phyloP scores from a whole-genome alignment of 768 basidiomycete species.

The Calocybe gangraenosa region DNA sequence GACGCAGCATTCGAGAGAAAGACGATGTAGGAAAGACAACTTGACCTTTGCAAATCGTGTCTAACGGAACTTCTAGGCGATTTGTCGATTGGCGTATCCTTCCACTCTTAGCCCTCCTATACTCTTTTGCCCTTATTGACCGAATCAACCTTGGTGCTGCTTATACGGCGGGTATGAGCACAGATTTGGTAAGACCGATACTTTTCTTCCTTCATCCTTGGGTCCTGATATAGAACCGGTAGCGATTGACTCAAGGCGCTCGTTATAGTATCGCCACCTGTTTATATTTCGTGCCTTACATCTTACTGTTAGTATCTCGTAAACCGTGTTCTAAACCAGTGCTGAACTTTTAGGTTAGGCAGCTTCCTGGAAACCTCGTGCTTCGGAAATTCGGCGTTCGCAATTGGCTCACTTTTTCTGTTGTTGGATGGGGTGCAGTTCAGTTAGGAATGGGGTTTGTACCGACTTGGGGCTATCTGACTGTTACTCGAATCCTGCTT shows the following conservation, averaged over 20 bases:
- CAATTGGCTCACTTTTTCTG: slow-evolving; percentile 39
- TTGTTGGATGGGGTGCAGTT: slow-evolving; percentile 39
- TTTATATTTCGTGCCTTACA: slow-evolving; percentile 42
- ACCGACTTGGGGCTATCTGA: slow-evolving; percentile 34
- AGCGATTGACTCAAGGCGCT: slow-evolving; percentile 29
- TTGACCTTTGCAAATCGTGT: background rate
- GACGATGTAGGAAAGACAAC: slow-evolving; percentile 29
- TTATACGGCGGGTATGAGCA: slow-evolving; percentile 40
- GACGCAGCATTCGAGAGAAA: slow-evolving; percentile 28
- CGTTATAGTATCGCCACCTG: slow-evolving; percentile 40
- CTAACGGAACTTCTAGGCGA: slow-evolving; percentile 23
- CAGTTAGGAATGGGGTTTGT: slow-evolving; percentile 45
- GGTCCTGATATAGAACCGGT: slow-evolving; percentile 4
- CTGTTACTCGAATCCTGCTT: slow-evolving; percentile 38
- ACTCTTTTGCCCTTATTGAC: slow-evolving; percentile 40
- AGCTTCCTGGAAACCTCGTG: slow-evolving; percentile 42
- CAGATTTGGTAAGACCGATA: slow-evolving; percentile 25
- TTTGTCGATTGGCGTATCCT: slow-evolving; percentile 39
- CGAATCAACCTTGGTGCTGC: slow-evolving; percentile 40
- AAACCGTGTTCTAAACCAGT: background rate
- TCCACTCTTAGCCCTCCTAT: slow-evolving; percentile 36
- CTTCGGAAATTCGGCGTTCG: slow-evolving; percentile 39
- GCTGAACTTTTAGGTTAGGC: slow-evolving; percentile 25
- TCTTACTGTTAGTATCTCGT: slow-evolving; percentile 30
- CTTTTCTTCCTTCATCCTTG: background rate